phyloP scores from a whole-genome alignment of 2,329 filamentous ascomycete genomes.

The Alternaria arborescens region DNA sequence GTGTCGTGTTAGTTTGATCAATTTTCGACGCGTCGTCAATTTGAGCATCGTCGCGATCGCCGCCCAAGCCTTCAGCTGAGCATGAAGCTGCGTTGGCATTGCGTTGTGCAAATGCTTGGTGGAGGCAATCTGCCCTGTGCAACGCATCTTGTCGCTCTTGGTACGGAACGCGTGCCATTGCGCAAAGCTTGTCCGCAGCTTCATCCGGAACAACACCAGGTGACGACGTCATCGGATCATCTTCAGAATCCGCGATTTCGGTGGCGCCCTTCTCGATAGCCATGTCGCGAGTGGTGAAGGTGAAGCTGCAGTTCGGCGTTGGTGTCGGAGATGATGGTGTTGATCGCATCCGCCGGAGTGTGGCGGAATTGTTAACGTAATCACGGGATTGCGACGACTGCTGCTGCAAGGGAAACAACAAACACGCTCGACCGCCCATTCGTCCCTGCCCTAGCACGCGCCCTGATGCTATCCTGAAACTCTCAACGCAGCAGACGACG shows the following conservation, averaged over 20 bases:
- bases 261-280: slow-evolving; percentile 24
- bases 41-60: slow-evolving; percentile 22
- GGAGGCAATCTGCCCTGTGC: slow-evolving; percentile 22
- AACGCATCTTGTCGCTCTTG: slow-evolving; percentile 33
- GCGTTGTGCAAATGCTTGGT: slow-evolving; percentile 23
- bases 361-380: slow-evolving; percentile 35
- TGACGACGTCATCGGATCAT: slow-evolving; percentile 44
- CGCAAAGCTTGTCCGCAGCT: slow-evolving; percentile 33
- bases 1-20: slow-evolving; percentile 21
- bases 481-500: slow-evolving; percentile 28
- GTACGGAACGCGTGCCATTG: slow-evolving; percentile 16
- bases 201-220: slow-evolving; percentile 25
- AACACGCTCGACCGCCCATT: slow-evolving; percentile 1
- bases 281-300: slow-evolving; percentile 31
- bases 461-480: slow-evolving; percentile 22
- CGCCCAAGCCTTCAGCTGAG: slow-evolving; percentile 19
- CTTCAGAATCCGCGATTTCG: slow-evolving; percentile 47
- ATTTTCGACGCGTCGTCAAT: slow-evolving; percentile 11
- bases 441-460: slow-evolving; percentile 7
- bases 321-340: slow-evolving; percentile 15
- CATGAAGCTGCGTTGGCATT: slow-evolving; percentile 14
- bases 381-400: slow-evolving; percentile 26
- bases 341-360: slow-evolving; percentile 12
- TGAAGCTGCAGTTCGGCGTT: not conserved
- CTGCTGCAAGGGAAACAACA: slow-evolving; percentile 25